Conservation (phyloP, 495 filamentous ascomycete species). For the Staphylotrichum longicolle region DNA sequence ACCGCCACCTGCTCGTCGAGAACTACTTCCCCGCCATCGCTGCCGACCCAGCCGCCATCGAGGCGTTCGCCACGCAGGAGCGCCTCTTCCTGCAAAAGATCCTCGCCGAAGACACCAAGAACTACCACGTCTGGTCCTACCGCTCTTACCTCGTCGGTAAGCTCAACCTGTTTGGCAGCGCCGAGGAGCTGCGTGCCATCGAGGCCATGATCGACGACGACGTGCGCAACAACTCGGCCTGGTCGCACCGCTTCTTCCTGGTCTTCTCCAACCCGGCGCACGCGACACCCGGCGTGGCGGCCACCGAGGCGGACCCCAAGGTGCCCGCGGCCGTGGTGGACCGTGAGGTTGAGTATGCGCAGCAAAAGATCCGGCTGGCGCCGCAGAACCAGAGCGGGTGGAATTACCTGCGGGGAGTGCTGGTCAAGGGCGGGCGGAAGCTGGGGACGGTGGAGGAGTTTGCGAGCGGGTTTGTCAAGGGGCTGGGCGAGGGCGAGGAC, state of each 20-base stretch:
- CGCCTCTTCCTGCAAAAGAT: slow-evolving; percentile 72
- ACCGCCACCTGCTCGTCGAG: slow-evolving; percentile 81
- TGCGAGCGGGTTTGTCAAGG: slow-evolving; percentile 60
- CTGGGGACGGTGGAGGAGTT: slow-evolving; percentile 63
- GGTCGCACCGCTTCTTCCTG: slow-evolving; percentile 93
- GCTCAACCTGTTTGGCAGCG: slow-evolving; percentile 59
- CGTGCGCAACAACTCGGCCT: slow-evolving; percentile 92
- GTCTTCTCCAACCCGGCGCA: slow-evolving; percentile 66
- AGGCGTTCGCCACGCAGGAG: slow-evolving; percentile 54
- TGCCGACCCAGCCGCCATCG: slow-evolving; percentile 32
- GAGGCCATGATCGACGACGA: slow-evolving; percentile 70
- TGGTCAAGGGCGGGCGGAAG: slow-evolving; percentile 60
- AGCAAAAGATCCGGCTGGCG: slow-evolving; percentile 67
- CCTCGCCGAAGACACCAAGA: slow-evolving; percentile 85
- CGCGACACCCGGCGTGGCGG: slow-evolving; percentile 47
- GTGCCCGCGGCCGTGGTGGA: slow-evolving; percentile 64
- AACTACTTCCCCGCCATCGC: slow-evolving; percentile 56
- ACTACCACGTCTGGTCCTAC: slow-evolving; percentile 98
- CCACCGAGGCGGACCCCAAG: slow-evolving; percentile 45
- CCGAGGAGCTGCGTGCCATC: slow-evolving; percentile 63
- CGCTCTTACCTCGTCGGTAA: slow-evolving; percentile 87
- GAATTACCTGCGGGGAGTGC: slow-evolving; percentile 81
- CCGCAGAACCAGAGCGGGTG: slow-evolving; percentile 94
- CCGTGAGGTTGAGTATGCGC: slow-evolving; percentile 69
- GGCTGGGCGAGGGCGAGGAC: slow-evolving; percentile 42